Base-by-base conservation (phyloP, 2,329 filamentous ascomycete genomes). In the Aspergillus alliaceus region DNA sequence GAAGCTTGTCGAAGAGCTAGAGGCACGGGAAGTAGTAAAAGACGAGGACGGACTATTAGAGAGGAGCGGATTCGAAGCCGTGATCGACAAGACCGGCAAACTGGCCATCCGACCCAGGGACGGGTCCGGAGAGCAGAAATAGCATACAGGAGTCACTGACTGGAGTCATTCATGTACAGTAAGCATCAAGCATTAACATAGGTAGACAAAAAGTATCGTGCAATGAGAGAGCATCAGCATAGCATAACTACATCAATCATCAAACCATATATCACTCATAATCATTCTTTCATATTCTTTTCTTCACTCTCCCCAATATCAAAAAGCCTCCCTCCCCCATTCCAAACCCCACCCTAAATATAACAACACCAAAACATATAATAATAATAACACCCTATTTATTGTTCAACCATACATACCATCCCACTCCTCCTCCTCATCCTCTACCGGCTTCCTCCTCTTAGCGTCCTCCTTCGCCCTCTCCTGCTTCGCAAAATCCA, bases 401-500 rank as follows among this genome's bases (percentile, higher is more conserved):
- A 75, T 40, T n/a, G n/a, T n/a, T n/a, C n/a, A n/a, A n/a, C 68
- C 78, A 68, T 80, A 80, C 72, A 80, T 76, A 6, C 77, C 77
- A 74, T 80, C 78, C 77, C 76, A 79, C 56, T 79, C 77, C 59
- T 79, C 77, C 54, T 77, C 77, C 52, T 79, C 76, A 51, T 72
- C 66, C 15, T 74, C 70, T 9, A 70, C 75, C 8, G 72, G 64
- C 56, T 72, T 70, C 66, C 75, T 77, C 61, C 62, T 82, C 78
- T 59, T 81, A 77, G 59, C 84, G 76, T 65, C 83, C 73, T 63
- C 77, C 72, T 70, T 81, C 68, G 76, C 82, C 70, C 72, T 75
- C 61, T 79, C 72, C 73, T 82, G 79, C 74, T 86, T 85, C 18
- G 83, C 74, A 57, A 88, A 76, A 68, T 83, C 81, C 66, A 81